phyloP scores from a whole-genome alignment of 371 early-diverging fungal genomes.

The Mortierella sp. region DNA sequence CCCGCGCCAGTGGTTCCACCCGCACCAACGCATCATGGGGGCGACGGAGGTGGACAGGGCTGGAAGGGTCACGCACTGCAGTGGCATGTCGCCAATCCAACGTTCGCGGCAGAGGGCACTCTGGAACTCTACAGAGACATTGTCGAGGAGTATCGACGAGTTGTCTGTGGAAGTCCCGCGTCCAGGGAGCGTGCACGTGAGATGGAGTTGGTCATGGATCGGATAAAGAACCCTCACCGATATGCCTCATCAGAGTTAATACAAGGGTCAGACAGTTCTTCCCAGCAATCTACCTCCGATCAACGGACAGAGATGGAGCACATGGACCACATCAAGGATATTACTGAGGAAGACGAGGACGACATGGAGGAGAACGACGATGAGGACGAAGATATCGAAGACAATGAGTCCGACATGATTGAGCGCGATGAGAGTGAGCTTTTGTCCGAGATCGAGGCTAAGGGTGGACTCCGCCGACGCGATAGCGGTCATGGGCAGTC shows the following conservation, averaged over 20 bases:
- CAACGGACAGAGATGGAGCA: not conserved
- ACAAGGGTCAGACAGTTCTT: not conserved
- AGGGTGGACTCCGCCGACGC: constrained; percentile 51
- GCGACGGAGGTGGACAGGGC: constrained; percentile 46
- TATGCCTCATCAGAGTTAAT: constrained; percentile 9
- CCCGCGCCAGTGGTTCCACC: constrained; percentile 32
- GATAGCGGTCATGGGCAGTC: constrained; percentile 55
- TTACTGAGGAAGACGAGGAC: constrained; percentile 20
- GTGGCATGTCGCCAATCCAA: constrained; percentile 57
- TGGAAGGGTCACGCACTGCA: constrained; percentile 54
- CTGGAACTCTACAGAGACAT: constrained; percentile 47
- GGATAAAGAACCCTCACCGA: constrained; percentile 38
- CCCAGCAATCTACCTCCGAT: not conserved
- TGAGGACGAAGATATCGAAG: constrained; percentile 12
- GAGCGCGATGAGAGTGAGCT: constrained; percentile 33
- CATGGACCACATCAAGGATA: constrained; percentile 3
- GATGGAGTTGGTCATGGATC: constrained; percentile 33
- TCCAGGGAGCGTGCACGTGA: constrained; percentile 35
- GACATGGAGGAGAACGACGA: constrained; percentile 16
- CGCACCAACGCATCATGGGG: constrained; percentile 28
- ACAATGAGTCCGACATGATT: constrained; percentile 12
- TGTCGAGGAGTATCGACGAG: constrained; percentile 50
- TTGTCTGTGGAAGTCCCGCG: constrained; percentile 44
- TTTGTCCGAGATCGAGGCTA: constrained; percentile 45
- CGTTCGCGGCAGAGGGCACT: constrained; percentile 55